Percentiles rank a stretch among this genome's conserved stretches.
Evolutionary conservation across 2,329 filamentous ascomycete species (phyloP).

Genomic region (Aspergillus aculeatus): DNA sequence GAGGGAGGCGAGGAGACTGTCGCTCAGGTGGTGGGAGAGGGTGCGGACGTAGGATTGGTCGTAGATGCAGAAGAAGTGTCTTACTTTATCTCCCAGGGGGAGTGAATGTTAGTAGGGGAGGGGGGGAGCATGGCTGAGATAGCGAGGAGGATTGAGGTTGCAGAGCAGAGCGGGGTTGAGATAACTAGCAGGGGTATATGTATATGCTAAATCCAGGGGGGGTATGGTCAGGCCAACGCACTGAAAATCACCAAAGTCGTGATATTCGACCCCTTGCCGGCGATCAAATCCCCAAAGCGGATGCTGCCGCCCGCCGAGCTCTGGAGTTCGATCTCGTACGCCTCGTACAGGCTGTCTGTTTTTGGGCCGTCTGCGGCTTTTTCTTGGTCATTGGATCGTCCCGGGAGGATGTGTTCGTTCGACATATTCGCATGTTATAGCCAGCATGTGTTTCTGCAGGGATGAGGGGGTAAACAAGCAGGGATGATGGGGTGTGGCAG

Average conservation of each 20-base stretch:
- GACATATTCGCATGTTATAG: not conserved
- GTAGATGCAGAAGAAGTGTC: constrained; percentile 27
- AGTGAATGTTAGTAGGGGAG: not conserved
- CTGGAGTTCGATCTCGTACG: constrained; percentile 24
- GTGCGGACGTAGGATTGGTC: constrained; percentile 25
- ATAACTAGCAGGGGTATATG: no score
- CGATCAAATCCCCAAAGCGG: constrained; percentile 26
- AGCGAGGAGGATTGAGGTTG: not conserved
- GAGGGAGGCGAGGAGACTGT: constrained; percentile 17
- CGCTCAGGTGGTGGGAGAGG: constrained; percentile 14
- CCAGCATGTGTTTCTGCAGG: not conserved
- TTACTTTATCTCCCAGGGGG: constrained; percentile 9
- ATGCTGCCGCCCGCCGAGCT: constrained; percentile 14
- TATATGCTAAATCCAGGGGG: no score
- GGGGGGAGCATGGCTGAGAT: not conserved
- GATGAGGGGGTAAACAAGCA: not conserved
- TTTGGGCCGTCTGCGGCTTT: not conserved
- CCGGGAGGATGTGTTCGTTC: not conserved
- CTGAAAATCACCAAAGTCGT: constrained; percentile 25
- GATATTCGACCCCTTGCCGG: constrained; percentile 22
- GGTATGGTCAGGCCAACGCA: not conserved
- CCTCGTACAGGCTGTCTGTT: constrained; percentile 9
- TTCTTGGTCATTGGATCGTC: not conserved
- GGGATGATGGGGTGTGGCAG: not conserved
- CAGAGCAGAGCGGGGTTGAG: not conserved